Base-by-base conservation (phyloP, 148 eudicot genomes). In the Amaranthus hypochondriacus region DNA sequence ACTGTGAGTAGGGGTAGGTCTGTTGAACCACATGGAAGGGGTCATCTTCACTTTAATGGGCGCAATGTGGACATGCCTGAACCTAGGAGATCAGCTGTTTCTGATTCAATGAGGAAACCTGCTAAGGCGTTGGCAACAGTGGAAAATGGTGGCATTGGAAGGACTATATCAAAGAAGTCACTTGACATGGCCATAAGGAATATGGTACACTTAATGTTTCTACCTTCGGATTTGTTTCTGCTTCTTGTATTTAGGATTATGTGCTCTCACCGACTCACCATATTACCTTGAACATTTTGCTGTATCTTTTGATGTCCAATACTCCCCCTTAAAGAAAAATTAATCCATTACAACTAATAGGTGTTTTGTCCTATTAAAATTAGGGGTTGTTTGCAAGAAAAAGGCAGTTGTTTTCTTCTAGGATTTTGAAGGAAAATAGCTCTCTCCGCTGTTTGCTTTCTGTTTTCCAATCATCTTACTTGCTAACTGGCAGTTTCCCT, bases 141-240 rank as follows among this genome's bases (percentile, higher is more conserved):
- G 7, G 97, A 91, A 61, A 81, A 78, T 76, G 81, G 79, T 18
- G 97, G 93, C 58, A 88, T 91, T 78, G 98, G 98, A 80, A 85
- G 98, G 82, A 88, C 80, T 48, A 89, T 94, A 76, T 91, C 98
- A 57, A 92, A 91, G 89, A 94, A 92, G 81, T 92, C 97, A n/a
- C 79, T 94, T 73, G 97, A 94, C 76, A 89, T 94, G 98, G 97
- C 96, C 52, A 86, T 91, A 72, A 86, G 88, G 76, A 97, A 94
- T 75, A 94, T 94, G 98, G 98, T 92, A 90, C 50, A 82, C 14
- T 44, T 70, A 8, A n/a, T 48, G 5, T 48, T 18, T 65, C 56
- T 47, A 3, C 62, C 52, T 6, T 9, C 14, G 9, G 28, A 18
- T 14, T 68, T 68, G 12, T 73, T 49, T 69, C 5, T 51, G 66